Percentiles rank a stretch among this genome's conserved stretches.
phyloP scores from a whole-genome alignment of 129 eudicot species.

The Ambrosia trifida region DNA sequence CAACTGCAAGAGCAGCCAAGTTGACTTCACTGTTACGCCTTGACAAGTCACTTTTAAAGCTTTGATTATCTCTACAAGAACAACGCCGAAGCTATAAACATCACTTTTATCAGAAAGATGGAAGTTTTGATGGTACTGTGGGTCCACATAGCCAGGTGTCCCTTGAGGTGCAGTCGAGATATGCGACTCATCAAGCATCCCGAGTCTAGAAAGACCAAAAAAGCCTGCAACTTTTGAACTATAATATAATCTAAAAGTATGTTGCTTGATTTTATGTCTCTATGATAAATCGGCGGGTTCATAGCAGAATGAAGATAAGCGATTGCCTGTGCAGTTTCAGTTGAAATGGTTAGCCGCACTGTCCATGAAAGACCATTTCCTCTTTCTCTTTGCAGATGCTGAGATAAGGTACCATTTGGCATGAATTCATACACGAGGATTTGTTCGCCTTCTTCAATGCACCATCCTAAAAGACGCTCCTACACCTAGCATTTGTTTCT shows the following conservation, averaged over 20 bases:
- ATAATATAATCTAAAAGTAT: constrained; percentile 69
- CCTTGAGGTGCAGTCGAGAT: constrained; percentile 98
- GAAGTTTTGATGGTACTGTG: constrained; percentile 90
- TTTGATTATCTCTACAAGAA: constrained; percentile 83
- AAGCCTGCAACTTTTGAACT: constrained; percentile 92
- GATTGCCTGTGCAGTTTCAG: constrained; percentile 86
- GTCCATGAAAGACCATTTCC: constrained; percentile 93
- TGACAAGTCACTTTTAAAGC: constrained; percentile 85
- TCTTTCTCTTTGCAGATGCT: constrained; percentile 83
- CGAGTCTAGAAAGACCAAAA: constrained; percentile 92
- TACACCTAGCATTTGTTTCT: constrained; percentile 70
- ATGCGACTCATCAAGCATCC: constrained; percentile 80
- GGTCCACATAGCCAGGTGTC: constrained; percentile 97
- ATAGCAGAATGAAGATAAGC: constrained; percentile 83
- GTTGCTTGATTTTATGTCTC: constrained; percentile 93
- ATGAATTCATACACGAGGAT: constrained; percentile 89
- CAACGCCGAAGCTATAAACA: constrained; percentile 94
- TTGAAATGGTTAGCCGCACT: constrained; percentile 67
- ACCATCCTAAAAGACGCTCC: constrained; percentile 96
- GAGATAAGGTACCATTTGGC: constrained; percentile 85
- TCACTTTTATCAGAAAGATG: constrained; percentile 95
- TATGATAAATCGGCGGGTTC: constrained; percentile 87
- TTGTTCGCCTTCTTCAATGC: constrained; percentile 85
- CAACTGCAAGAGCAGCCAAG: constrained; percentile 82
- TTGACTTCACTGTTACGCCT: constrained; percentile 74